Percentiles rank a stretch among this genome's conserved stretches.
Evolutionary conservation across 2,329 filamentous ascomycete genomes (phyloP).

Genomic region (Penicillium sp.): DNA sequence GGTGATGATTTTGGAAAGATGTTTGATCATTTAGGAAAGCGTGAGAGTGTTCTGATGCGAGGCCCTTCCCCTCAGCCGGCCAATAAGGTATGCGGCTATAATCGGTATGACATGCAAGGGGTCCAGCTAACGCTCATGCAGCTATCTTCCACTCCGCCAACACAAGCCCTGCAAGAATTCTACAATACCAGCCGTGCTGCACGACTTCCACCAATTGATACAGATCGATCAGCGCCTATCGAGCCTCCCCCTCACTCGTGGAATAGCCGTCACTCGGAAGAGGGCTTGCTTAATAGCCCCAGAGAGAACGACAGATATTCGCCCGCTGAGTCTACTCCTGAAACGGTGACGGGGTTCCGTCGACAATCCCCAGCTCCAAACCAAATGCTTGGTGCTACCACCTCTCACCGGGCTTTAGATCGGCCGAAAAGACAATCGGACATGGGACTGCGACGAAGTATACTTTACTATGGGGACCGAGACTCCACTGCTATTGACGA

Average conservation of each 20-base stretch:
- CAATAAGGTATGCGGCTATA: slow-evolving; percentile 22
- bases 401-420: slow-evolving; percentile 34
- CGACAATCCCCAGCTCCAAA: slow-evolving; percentile 23
- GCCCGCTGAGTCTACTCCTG: slow-evolving; percentile 13
- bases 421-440: slow-evolving; percentile 25
- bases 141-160: slow-evolving; percentile 25
- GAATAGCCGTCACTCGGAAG: slow-evolving; percentile 52
- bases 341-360: slow-evolving; percentile 14
- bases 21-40: slow-evolving; percentile 50
- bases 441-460: slow-evolving; percentile 33
- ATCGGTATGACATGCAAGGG: slow-evolving; percentile 4
- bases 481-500: slow-evolving; percentile 35
- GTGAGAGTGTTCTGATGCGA: slow-evolving; percentile 26
- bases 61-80: slow-evolving; percentile 21
- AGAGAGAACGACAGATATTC: slow-evolving; percentile 15
- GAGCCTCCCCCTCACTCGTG: slow-evolving; percentile 54
- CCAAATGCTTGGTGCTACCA: slow-evolving; percentile 27
- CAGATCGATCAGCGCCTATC: slow-evolving; percentile 44
- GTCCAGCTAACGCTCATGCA: slow-evolving; percentile 23
- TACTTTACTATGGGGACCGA: slow-evolving; percentile 27
- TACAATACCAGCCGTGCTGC: slow-evolving; percentile 27
- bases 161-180: slow-evolving; percentile 15
- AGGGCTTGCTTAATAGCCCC: slow-evolving; percentile 48
- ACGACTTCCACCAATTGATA: slow-evolving; percentile 45
- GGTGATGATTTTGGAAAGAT: slow-evolving; percentile 53